phyloP scores from a whole-genome alignment of 208 protist genomes.

The Phytomonas serpens region DNA sequence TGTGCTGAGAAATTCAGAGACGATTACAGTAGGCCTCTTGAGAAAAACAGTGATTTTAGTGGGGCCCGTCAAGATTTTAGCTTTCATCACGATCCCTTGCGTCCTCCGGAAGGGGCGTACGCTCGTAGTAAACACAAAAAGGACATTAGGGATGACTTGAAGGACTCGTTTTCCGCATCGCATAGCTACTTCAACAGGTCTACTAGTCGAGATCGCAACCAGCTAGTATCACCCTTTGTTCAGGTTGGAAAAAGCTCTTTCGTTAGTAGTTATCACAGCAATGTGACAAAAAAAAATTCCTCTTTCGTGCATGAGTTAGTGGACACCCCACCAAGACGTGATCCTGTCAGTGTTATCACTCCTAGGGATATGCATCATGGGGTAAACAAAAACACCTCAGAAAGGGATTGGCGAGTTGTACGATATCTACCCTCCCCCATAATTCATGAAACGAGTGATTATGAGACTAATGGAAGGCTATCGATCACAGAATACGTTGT shows the following conservation, averaged over 20 bases:
- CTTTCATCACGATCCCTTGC: background rate
- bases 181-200: background rate
- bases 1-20: background rate
- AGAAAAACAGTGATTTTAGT: background rate
- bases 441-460: background rate
- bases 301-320: background rate
- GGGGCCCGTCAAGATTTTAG: background rate
- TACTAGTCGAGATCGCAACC: background rate
- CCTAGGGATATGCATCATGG: background rate
- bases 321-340: background rate
- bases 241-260: background rate
- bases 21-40: background rate
- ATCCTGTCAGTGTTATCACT: background rate
- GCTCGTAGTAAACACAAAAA: background rate
- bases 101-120: background rate
- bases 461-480: background rate
- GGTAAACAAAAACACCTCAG: background rate
- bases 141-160: background rate
- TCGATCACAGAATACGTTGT: background rate
- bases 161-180: background rate
- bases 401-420: background rate
- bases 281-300: background rate
- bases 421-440: background rate
- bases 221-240: background rate
- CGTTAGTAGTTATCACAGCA: background rate